Evolutionary conservation across 176 grass and related monocot genomes (phyloP).

Genomic region (Cenchrus fungigraminus): DNA sequence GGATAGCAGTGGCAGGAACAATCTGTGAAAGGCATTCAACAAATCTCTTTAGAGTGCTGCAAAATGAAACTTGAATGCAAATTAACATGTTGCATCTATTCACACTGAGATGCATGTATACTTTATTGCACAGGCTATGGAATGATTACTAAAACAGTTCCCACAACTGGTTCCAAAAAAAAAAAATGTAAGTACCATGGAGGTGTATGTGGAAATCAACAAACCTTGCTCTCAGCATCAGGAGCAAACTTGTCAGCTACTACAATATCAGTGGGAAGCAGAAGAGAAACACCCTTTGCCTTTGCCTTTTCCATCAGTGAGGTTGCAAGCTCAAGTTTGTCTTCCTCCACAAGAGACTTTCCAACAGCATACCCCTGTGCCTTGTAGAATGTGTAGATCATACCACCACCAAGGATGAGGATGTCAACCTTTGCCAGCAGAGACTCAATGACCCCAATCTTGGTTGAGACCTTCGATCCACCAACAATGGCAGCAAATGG

Average conservation of each 20-base stretch:
- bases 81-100: background rate
- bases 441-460: conserved; percentile 95
- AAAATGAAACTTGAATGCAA: background rate
- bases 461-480: conserved; percentile 95
- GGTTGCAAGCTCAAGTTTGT: conserved; percentile 93
- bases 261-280: conserved; percentile 83
- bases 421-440: conserved; percentile 84
- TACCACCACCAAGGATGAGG: conserved; percentile 95
- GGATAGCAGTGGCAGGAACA: conserved; percentile 72
- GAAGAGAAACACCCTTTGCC: conserved; percentile 73
- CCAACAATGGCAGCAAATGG: conserved; percentile 97
- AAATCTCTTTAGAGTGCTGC: too few species aligned
- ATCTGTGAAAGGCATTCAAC: conserved; percentile 46
- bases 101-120: background rate
- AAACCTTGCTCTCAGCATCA: conserved; percentile 95
- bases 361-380: conserved; percentile 85
- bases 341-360: conserved; percentile 95
- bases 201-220: conserved; percentile 19
- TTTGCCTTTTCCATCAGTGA: conserved; percentile 83
- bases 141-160: background rate
- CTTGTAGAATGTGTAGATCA: conserved; percentile 97
- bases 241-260: conserved; percentile 91
- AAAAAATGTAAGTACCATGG: background rate
- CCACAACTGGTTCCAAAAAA: background rate
- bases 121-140: background rate